phyloP scores from a whole-genome alignment of 1,284 basidiomycete species.

The Trichosporon coremiiforme region DNA sequence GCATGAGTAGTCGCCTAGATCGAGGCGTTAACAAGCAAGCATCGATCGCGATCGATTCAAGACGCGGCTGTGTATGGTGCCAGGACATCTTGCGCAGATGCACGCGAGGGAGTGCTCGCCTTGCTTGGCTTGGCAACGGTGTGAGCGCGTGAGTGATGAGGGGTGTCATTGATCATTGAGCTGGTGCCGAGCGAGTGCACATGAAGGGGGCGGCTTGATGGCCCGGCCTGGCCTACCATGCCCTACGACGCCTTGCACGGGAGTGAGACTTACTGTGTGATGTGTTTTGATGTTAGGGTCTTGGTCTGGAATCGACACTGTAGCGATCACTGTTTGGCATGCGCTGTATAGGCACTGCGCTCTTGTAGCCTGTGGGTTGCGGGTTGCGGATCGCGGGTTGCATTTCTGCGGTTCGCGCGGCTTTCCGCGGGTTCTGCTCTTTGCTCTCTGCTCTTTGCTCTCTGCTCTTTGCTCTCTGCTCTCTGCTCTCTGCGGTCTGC shows the following conservation, averaged over 20 bases:
- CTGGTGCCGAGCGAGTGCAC: slow-evolving; percentile 5
- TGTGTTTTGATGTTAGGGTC: background rate
- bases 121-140: no score
- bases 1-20: slow-evolving; percentile 11
- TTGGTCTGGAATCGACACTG: background rate
- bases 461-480: no score
- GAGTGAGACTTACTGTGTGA: background rate
- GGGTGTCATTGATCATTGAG: background rate
- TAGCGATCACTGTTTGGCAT: no score
- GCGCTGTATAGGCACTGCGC: background rate
- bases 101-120: no score
- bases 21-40: background rate
- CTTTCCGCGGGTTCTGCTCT: no score
- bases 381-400: no score
- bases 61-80: no score
- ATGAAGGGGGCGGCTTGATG: background rate
- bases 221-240: background rate
- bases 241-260: background rate
- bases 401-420: no score
- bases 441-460: no score
- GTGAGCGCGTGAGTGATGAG: no score
- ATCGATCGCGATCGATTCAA: background rate
- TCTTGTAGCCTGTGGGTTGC: background rate
- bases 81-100: no score
- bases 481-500: no score